Base-by-base conservation (phyloP, 2,329 filamentous ascomycete species). In the Rhynchosporium secalis region DNA sequence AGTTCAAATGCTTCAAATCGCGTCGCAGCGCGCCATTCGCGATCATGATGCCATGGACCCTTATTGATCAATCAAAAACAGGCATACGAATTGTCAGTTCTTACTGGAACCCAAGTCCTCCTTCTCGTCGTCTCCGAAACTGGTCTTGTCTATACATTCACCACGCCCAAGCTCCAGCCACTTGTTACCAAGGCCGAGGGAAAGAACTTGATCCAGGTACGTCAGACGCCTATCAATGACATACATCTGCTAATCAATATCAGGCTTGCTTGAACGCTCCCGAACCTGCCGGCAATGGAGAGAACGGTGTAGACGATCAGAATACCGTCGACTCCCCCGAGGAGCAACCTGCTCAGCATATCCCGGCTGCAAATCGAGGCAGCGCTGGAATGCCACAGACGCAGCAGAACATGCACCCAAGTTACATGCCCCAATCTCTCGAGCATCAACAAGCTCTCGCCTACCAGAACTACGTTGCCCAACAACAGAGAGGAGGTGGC, bases 171-270 rank as follows among this genome's bases (percentile, higher is more conserved):
- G 82, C 87, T 99, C 61, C 95, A 98, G 80, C 95, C 95, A 66
- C 86, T 99, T 59, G 95, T 98, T 71, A 99, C 95, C 67, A 98
- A 98, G 82, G 90, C 95, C 20, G 95, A 98, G 79, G 95, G 95
- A 80, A 99, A 99, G 86, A 99, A 99, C 77, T 82, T 99, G 69
- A 98, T 99, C 71, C 95, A 99, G 87, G 95, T 97, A 68, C 58
- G 67, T 57, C 15, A 28, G 29, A 62, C 62, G 29, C 55, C 26
- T 12, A 15, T 13, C 45, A 47, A 57, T 56, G 51, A 26, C 40
- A 56, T 59, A 47, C 43, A 29, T 65, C 59, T 66, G 65, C 77
- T 80, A 69, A 79, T 74, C 36, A 57, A 3, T 59, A 56, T 43
- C 71, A 98, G 94, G 93, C 95, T 57, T 99, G 95, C 75, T 80